Evolutionary conservation across 2,329 filamentous ascomycete species (phyloP).

Genomic region (Pezicula carpinea): DNA sequence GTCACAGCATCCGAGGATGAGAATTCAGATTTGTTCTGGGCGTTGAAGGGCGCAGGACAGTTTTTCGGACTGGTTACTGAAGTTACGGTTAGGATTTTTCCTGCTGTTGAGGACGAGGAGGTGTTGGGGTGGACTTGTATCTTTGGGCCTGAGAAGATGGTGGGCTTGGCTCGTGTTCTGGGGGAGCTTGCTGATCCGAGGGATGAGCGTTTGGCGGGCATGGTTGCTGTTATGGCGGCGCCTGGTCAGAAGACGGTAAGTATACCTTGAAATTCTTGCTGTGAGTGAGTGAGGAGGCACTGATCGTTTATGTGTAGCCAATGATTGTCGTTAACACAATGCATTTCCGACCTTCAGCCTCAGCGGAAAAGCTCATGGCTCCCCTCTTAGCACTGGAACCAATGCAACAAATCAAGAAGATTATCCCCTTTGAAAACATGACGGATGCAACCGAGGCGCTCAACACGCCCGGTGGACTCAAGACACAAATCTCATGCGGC

Average conservation of each 20-base stretch:
- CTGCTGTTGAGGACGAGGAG: too few relatives aligned
- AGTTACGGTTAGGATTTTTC: too few relatives aligned
- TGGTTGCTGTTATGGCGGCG: conserved; percentile 1
- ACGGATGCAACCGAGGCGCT: conserved; percentile 4
- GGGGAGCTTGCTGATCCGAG: too few relatives aligned
- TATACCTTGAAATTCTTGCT: too few relatives aligned
- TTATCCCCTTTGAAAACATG: not conserved
- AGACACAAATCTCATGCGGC: not conserved
- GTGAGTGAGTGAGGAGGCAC: not conserved
- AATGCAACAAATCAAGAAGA: conserved; percentile 1
- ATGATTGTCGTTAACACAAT: conserved; percentile 5
- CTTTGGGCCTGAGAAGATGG: too few relatives aligned
- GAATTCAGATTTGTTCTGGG: conserved; percentile 27
- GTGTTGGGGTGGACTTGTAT: too few relatives aligned
- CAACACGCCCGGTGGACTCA: not conserved
- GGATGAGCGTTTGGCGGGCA: not conserved
- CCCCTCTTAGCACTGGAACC: conserved; percentile 3
- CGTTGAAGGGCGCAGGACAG: conserved; percentile 26
- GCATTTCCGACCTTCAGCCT: conserved; percentile 3
- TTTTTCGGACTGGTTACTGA: conserved; percentile 5
- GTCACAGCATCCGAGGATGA: conserved; percentile 12
- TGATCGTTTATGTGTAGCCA: not conserved
- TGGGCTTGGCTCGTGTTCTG: too few relatives aligned
- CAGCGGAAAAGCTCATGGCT: conserved; percentile 6
- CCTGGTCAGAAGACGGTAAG: conserved; percentile 4